phyloP scores from a whole-genome alignment of 768 basidiomycete species.

The Piloderma croceum region DNA sequence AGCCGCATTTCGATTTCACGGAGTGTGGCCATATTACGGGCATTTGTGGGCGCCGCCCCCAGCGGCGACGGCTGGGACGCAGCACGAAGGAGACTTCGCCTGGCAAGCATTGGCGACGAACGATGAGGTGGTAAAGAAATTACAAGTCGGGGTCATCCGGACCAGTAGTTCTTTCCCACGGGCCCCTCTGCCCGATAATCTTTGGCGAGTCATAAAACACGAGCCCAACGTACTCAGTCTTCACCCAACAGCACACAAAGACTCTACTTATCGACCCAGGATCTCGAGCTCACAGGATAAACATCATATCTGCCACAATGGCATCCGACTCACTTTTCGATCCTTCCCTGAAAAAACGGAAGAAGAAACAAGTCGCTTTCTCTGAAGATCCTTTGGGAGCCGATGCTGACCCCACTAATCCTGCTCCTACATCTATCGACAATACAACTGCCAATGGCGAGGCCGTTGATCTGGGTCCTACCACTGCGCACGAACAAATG shows the following conservation, averaged over 20 bases:
- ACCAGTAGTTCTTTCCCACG: no score
- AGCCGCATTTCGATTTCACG: constrained; percentile 94
- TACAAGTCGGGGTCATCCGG: no score
- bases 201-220: no score
- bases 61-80: constrained; percentile 34
- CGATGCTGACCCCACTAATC: constrained; percentile 76
- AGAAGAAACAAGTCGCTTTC: constrained; percentile 84
- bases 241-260: constrained; percentile 1
- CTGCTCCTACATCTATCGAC: constrained; percentile 70
- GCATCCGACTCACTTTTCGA: constrained; percentile 75
- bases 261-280: constrained; percentile 13
- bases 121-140: constrained; percentile 11
- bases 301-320: constrained; percentile 33
- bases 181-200: no score
- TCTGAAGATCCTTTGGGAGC: constrained; percentile 79
- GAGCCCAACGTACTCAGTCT: no score
- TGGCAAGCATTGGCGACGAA: constrained; percentile 42
- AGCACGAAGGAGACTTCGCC: constrained; percentile 42
- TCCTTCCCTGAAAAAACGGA: constrained; percentile 78
- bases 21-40: constrained; percentile 93
- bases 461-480: constrained; percentile 69
- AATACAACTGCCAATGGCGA: constrained; percentile 64
- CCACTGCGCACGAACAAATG: constrained; percentile 74
- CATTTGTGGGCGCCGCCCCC: constrained; percentile 38
- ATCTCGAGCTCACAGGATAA: constrained; percentile 22